Base-by-base conservation (phyloP, 1,284 basidiomycete genomes). In the Ceratobasidium sp. region DNA sequence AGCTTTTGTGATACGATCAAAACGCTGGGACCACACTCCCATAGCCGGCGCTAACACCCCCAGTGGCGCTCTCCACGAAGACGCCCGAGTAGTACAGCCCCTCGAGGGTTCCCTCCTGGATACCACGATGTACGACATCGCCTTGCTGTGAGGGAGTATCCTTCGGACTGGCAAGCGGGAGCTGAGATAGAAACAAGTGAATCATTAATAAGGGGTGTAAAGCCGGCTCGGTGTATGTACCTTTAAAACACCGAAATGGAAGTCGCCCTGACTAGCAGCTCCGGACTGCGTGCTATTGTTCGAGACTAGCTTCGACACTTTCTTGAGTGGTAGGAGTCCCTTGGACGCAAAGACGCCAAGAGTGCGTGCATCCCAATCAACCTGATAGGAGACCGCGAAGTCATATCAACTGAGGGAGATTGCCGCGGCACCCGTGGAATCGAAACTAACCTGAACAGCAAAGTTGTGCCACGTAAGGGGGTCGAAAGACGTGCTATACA, bases 121-220 rank as follows among this genome's bases (percentile, higher is more conserved):
- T 76, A 22, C 79, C 79, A 56, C 74, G 69, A 29, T 79, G 78
- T n/a, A 79, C 78, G 13, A 80, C 79, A 51, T 80, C 78, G 6
- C 66, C 68, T 51, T 79, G 77, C 32, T 80, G 54, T 11, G 83
- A 83, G 1, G 86, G 79, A 0, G 86, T 81, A 71, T 90, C 88
- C 0, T 80, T 81, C 0, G 86, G 84, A 77, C 89, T 83, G 0
- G 87, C 88, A 2, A 90, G 80, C 2, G 89, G 89, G 22, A 90
- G 85, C 89, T 90, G 76, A 1, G 75, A 9, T 29, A 37, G 32
- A 25, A 61, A n/a, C n/a, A n/a, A n/a, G n/a, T n/a, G n/a, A n/a
- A n/a, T n/a, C n/a, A n/a, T n/a, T n/a, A n/a, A n/a, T n/a, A n/a
- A n/a, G n/a, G n/a, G n/a, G n/a, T n/a, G n/a, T n/a, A n/a, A n/a